phyloP scores from a whole-genome alignment of 305 asterid genomes.

The Solanum hybrid region DNA sequence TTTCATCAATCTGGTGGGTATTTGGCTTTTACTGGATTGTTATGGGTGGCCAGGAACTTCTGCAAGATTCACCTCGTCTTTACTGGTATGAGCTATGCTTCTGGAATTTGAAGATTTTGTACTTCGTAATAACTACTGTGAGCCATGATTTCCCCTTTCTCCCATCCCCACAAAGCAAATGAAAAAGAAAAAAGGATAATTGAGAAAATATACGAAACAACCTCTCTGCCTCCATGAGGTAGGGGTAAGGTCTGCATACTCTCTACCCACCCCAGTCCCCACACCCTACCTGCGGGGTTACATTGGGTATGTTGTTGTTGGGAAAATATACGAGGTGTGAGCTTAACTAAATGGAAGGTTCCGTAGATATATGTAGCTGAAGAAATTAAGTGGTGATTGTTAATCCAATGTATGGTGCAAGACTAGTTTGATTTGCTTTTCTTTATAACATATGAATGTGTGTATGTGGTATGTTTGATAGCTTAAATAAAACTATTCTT shows the following conservation, averaged over 20 bases:
- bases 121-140: neutral
- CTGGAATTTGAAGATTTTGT: neutral
- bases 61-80: conserved; percentile 74
- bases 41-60: conserved; percentile 66
- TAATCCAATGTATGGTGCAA: neutral
- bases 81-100: conserved; percentile 50
- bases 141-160: neutral
- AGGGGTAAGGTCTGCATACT: neutral
- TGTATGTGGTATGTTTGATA: neutral
- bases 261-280: neutral
- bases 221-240: neutral
- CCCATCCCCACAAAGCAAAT: neutral
- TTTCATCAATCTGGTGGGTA: conserved; percentile 84
- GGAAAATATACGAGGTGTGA: neutral
- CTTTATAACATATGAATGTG: neutral
- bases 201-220: neutral
- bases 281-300: neutral
- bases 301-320: neutral
- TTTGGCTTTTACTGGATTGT: conserved; percentile 79
- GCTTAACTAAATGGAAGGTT: neutral
- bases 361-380: neutral
- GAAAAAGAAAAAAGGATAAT: neutral
- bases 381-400: neutral
- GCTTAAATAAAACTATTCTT: neutral
- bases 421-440: neutral